A percentile compares a stretch with the other conserved stretches of the same genome.
Evolutionary conservation across 192 early-diverging fungal genomes (phyloP).

Genomic region (Oehlia diaphana): DNA sequence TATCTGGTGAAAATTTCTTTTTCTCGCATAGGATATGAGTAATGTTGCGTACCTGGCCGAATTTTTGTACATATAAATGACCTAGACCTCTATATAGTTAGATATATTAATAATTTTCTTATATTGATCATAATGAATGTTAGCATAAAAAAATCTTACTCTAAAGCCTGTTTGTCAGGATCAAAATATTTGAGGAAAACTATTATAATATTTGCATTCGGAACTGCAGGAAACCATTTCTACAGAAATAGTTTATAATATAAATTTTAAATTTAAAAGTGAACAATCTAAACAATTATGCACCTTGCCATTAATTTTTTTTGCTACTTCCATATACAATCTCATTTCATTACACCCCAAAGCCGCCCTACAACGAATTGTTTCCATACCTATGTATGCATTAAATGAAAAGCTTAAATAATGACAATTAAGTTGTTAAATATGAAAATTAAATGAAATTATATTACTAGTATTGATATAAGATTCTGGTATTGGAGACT

Average conservation of each 20-base stretch:
- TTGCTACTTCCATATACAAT: slow-evolving; percentile 40
- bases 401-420: slow-evolving; percentile 14
- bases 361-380: slow-evolving; percentile 32
- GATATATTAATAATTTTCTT: background rate
- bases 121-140: background rate
- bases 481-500: slow-evolving; percentile 39
- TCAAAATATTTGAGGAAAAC: slow-evolving; percentile 90
- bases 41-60: slow-evolving; percentile 60
- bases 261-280: no score
- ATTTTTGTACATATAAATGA: slow-evolving; percentile 49
- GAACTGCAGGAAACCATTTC: background rate
- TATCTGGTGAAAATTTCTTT: slow-evolving; percentile 55
- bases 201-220: slow-evolving; percentile 41
- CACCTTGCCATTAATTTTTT: slow-evolving; percentile 35
- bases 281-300: background rate
- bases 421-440: background rate
- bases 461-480: slow-evolving; percentile 49
- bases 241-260: background rate
- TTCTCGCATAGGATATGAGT: slow-evolving; percentile 56
- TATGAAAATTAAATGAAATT: background rate
- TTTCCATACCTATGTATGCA: slow-evolving; percentile 37
- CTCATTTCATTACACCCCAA: slow-evolving; percentile 42
- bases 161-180: slow-evolving; percentile 55
- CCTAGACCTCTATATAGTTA: slow-evolving; percentile 49
- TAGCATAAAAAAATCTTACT: slow-evolving; percentile 45